These are phyloP conservation scores for Zymoseptoria tritici DNA, from an alignment of 2,329 filamentous ascomycete species.

Conservation along the genomic window DNA sequence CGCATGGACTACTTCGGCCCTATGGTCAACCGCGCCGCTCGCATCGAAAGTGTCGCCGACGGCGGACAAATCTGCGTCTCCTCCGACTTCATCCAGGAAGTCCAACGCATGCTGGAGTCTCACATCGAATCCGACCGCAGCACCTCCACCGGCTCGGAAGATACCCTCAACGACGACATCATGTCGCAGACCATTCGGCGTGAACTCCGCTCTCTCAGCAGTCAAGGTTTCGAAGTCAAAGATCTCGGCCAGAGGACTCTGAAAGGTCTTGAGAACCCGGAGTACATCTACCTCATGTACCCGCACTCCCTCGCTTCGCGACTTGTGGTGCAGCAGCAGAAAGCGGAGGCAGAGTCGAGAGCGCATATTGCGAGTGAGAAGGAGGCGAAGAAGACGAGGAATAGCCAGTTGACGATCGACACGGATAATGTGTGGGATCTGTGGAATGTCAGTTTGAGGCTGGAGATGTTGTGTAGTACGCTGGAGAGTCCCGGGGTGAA, in stretches of 20 bases:
- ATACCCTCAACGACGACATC: slow-evolving; percentile 67
- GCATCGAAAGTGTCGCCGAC: slow-evolving; percentile 89
- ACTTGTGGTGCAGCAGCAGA: slow-evolving; percentile 59
- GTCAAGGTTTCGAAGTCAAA: slow-evolving; percentile 92
- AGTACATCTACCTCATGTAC: slow-evolving; percentile 92
- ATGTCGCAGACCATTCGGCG: slow-evolving; percentile 72
- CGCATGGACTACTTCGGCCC: slow-evolving; percentile 99
- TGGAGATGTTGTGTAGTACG: slow-evolving; percentile 88
- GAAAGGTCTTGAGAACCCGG: slow-evolving; percentile 94
- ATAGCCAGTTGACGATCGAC: slow-evolving; percentile 66
- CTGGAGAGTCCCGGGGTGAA: slow-evolving; percentile 63
- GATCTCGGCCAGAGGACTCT: slow-evolving; percentile 91
- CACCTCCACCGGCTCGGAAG: slow-evolving; percentile 62
- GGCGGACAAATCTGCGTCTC: slow-evolving; percentile 96
- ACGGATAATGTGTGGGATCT: slow-evolving; percentile 80
- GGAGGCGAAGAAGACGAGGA: slow-evolving; percentile 48
- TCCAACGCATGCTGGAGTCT: slow-evolving; percentile 80
- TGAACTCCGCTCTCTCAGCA: slow-evolving; percentile 78
- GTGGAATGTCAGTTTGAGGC: slow-evolving; percentile 78
- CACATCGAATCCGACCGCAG: slow-evolving; percentile 77
- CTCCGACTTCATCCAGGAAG: slow-evolving; percentile 93
- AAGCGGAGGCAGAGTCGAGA: slow-evolving; percentile 35
- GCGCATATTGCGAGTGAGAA: slow-evolving; percentile 24
- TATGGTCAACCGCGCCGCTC: slow-evolving; percentile 95
- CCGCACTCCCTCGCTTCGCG: slow-evolving; percentile 80